Base-by-base conservation (phyloP, 1,139 yeast species). In the Debaryomycetaceae sp. region DNA sequence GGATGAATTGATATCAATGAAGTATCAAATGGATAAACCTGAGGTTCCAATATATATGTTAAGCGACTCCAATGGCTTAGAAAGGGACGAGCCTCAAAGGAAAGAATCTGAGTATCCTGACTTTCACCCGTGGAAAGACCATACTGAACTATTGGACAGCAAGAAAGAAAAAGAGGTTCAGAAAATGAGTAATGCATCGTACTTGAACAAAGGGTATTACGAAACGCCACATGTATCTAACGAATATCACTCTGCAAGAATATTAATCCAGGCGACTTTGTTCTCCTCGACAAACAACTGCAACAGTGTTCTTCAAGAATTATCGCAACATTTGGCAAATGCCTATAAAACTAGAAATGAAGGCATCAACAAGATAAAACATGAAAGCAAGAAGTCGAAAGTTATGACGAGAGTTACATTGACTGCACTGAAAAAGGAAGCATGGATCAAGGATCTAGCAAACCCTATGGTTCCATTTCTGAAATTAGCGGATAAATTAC, bases 331-430 rank as follows among this genome's bases (percentile, higher is more conserved):
- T 42, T 65, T 91, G 55, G 74, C 86, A 31, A 76, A 78, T 49
- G 83, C 95, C 1, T 78, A 87, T 58, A 76, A 78, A 41, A 74
- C 81, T 17, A 52, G 79, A 41, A 79, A 95, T 49, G 86, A 85
- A 45, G 71, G 76, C 35, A 76, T 83, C 52, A 86, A 87, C 56
- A 81, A 83, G 52, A 79, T 87, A 40, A 67, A 70, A 22, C 62
- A 70, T 35, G 78, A 73, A 24, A 72, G 85, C 23, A 67, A 69
- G 30, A 73, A 79, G 8, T 87, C 83, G 66, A 81, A 78, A 56
- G 87, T 87, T 24, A 97, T 95, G 0, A 91, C 93, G 8, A 70
- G 97, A 50, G 96, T 91, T 17, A 91, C 97, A 0, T 67, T 91
- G 33, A 90, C 97, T 0, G 95, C 91, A 46, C 85, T 85, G 58